Base-by-base conservation (phyloP, 345 rosid species). In the Toxicodendron radicans region DNA sequence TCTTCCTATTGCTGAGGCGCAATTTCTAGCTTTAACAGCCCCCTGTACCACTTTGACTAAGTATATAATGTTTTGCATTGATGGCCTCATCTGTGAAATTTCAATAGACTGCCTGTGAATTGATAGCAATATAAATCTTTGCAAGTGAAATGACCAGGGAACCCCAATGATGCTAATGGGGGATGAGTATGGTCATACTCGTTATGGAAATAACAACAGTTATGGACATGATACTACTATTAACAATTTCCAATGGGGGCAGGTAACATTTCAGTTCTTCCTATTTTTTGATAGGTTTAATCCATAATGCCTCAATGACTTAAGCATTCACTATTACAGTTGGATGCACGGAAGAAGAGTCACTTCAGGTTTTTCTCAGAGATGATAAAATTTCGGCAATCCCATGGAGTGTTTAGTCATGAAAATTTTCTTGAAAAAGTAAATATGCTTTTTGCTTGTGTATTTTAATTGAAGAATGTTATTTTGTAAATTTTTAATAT, bases 91-190 rank as follows among this genome's bases (percentile, higher is more conserved):
- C 61, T 43, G 21, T 24, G 30, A 68, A 66, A 58, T 62, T 57
- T 62, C 32, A 30, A 32, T 77, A 38, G 13, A 3, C 54, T 51
- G n/a, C 54, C 20, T 51, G 18, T 51, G n/a, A 51, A 51, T 51
- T 16, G 7, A 6, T 58, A 13, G 27, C 13, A 21, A 58, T 23
- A 58, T 9, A 58, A 51, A 16, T 0, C 46, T 65, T 32, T 65
- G 30, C n/a, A 20, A 27, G 60, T 24, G 18, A 64, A 71, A 35
- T 74, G 71, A 79, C 32, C 85, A 92, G 97, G 98, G 99, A 74
- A 82, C 83, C 56, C 98, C 98, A 62, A 91, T 95, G 99, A 91
- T 91, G 97, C 81, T 92, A 51, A 95, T 95, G 99, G 98, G 99
- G 66, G 99, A 92, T 73, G 99, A 92, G 71, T 92, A 95, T 60